Evolutionary conservation across 306 rosid species (phyloP).

Genomic region (Pterocarpus santalinus): DNA sequence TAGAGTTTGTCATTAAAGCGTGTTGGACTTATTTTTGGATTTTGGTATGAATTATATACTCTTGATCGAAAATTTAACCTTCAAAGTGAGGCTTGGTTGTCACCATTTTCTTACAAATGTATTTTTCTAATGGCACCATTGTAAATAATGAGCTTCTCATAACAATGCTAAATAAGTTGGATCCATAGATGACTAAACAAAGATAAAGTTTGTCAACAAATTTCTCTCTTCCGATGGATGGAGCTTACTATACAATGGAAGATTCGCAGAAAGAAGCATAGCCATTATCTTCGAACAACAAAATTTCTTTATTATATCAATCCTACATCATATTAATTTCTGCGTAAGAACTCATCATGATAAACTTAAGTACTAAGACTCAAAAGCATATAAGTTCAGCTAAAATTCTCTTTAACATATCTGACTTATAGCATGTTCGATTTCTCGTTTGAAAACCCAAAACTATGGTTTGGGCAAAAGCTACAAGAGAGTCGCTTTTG

Average conservation of each 20-base stretch:
- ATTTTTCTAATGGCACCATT: no score
- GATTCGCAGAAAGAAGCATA: background rate
- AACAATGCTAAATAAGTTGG: slow-evolving; percentile 1
- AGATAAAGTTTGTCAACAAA: background rate
- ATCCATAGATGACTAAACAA: background rate
- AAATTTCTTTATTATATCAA: background rate
- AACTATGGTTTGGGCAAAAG: no score
- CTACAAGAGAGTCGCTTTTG: no score
- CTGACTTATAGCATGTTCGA: no score
- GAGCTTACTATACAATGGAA: slow-evolving; percentile 3
- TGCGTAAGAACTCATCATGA: background rate
- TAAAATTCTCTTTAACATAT: background rate
- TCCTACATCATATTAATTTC: background rate
- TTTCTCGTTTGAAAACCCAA: no score
- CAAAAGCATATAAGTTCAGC: background rate
- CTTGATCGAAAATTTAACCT: no score
- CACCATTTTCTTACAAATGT: no score
- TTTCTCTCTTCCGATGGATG: slow-evolving; percentile 10
- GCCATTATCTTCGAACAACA: background rate
- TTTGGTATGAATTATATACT: no score
- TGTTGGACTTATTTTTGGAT: no score
- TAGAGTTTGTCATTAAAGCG: no score
- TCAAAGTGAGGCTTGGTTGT: no score
- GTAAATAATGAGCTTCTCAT: background rate
- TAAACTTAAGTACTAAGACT: background rate